These are phyloP conservation scores for Moesziomyces antarcticus DNA, from an alignment of 1,284 basidiomycete species.

Conservation along the genomic window DNA sequence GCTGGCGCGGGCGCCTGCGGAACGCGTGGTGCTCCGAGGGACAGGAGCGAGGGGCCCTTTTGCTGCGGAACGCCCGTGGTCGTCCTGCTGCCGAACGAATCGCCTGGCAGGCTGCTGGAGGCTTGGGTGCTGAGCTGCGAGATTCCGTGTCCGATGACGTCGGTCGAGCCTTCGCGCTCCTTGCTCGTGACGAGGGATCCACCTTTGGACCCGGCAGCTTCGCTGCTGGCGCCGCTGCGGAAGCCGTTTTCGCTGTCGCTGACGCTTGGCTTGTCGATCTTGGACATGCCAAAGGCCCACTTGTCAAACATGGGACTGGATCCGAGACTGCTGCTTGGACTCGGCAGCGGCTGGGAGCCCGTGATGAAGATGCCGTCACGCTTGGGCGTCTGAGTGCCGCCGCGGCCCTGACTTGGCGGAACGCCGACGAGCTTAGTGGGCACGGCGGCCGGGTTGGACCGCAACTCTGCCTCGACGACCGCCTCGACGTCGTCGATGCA, in stretches of 20 bases:
- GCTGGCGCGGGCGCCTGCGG: conserved; percentile 22
- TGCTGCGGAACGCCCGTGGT: conserved; percentile 67
- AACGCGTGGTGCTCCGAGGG: conserved; percentile 70
- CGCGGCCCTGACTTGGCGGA: conserved; percentile 90
- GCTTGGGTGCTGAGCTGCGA: conserved; percentile 76
- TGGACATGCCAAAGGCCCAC: conserved; percentile 90
- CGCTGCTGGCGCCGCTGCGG: conserved; percentile 49
- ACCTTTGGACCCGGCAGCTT: conserved; percentile 48
- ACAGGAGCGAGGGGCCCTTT: conserved; percentile 81
- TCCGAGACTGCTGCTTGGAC: conserved; percentile 78
- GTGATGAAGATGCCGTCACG: conserved; percentile 90
- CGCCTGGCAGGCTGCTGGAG: conserved; percentile 60
- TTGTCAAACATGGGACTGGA: conserved; percentile 86
- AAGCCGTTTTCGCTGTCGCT: conserved; percentile 52
- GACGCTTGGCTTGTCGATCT: conserved; percentile 67
- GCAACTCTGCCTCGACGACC: conserved; percentile 88
- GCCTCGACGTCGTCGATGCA: conserved; percentile 96
- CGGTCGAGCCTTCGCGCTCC: conserved; percentile 71
- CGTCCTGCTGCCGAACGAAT: conserved; percentile 73
- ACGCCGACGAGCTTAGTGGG: conserved; percentile 89
- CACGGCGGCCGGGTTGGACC: conserved; percentile 73
- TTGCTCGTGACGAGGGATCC: conserved; percentile 40
- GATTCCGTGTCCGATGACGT: conserved; percentile 72
- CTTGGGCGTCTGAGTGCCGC: conserved; percentile 96
- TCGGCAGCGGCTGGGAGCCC: conserved; percentile 89